These are phyloP conservation scores for Tricholoma bakamatsutake DNA, from an alignment of 768 basidiomycete species.

Conservation along the genomic window DNA sequence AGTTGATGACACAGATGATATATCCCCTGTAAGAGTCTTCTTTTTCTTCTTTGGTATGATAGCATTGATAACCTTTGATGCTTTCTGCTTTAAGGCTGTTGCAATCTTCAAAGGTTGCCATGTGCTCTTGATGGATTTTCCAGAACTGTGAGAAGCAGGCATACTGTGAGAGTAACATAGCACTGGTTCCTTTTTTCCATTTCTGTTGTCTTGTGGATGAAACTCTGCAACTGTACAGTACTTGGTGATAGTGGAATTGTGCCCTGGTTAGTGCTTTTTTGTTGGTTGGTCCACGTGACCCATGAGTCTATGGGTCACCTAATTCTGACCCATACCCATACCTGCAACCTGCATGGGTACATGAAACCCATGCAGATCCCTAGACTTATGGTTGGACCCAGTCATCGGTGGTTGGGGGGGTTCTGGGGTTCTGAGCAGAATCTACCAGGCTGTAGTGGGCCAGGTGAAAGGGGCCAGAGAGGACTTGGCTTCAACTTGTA, in stretches of 20 bases:
- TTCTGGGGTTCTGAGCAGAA: too few species aligned
- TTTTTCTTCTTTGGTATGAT: conserved; percentile 1
- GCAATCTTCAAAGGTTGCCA: background rate
- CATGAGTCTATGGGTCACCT: background rate
- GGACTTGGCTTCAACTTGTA: too few species aligned
- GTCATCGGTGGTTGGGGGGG: too few species aligned
- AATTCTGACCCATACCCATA: background rate
- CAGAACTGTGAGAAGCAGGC: background rate
- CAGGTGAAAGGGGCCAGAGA: too few species aligned
- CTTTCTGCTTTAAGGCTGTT: conserved; percentile 1
- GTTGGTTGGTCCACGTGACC: background rate
- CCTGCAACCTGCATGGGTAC: background rate
- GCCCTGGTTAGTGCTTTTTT: background rate
- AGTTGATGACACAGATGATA: background rate
- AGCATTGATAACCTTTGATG: background rate
- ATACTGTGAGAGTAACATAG: background rate
- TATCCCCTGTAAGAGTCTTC: background rate
- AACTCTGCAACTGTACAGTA: conserved; percentile 1
- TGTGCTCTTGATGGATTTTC: background rate
- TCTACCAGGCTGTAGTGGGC: too few species aligned
- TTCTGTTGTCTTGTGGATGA: background rate
- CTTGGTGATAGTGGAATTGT: background rate
- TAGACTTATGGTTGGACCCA: too few species aligned
- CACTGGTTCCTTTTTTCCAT: background rate
- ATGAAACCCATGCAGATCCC: background rate